phyloP scores from a whole-genome alignment of 441 rosid species.

The Metrosideros polymorpha region DNA sequence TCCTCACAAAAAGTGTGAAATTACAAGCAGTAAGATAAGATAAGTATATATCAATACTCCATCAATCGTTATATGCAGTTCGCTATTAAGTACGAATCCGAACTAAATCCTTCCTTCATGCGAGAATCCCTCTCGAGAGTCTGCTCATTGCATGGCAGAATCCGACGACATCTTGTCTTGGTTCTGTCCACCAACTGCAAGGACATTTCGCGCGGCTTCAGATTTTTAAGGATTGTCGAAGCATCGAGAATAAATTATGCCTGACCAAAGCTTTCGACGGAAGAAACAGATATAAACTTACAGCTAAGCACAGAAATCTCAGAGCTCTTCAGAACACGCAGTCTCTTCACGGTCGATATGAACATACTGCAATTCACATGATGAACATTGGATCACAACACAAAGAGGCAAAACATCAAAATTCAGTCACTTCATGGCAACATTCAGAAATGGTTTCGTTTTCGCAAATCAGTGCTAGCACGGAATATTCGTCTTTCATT shows the following conservation, averaged over 20 bases:
- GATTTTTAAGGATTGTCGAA: background rate
- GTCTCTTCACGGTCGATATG: background rate
- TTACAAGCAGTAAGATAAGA: background rate
- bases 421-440: background rate
- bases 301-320: background rate
- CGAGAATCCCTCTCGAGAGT: background rate
- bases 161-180: background rate
- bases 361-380: background rate
- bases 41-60: background rate
- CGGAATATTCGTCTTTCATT: background rate
- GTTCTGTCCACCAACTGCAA: background rate
- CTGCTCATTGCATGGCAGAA: background rate
- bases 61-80: background rate
- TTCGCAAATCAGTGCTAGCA: background rate
- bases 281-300: background rate
- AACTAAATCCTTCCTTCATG: background rate
- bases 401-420: background rate
- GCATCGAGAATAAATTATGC: background rate
- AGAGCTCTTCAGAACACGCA: constrained; percentile 6
- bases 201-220: background rate
- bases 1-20: background rate
- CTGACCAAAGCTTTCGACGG: background rate
- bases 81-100: background rate
- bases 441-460: background rate
- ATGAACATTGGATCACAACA: background rate